Percentiles rank a stretch among this genome's conserved stretches.
These are phyloP conservation scores for Eimeria maxima DNA, from an alignment of 169 alveolate species.

Conservation along the genomic window DNA sequence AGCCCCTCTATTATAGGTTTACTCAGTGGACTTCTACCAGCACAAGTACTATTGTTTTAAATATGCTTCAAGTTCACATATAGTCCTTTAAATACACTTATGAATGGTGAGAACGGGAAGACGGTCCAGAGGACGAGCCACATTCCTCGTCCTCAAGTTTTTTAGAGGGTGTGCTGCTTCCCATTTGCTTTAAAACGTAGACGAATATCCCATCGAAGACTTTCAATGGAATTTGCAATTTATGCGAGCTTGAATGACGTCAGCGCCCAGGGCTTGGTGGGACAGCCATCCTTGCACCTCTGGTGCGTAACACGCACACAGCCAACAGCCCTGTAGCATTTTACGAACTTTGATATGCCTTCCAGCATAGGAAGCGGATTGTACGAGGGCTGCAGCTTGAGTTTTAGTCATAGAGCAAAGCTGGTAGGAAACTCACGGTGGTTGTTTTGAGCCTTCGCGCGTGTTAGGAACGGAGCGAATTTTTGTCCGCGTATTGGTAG, in stretches of 20 bases:
- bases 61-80: background rate
- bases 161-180: background rate
- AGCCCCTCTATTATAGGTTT: background rate
- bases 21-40: background rate
- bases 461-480: background rate
- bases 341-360: background rate
- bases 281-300: conserved; percentile 18
- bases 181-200: background rate
- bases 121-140: background rate
- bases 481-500: background rate
- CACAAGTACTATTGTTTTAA: background rate
- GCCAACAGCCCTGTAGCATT: conserved; percentile 63
- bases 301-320: conserved; percentile 58
- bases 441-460: background rate
- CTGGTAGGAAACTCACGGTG: background rate
- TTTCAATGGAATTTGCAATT: background rate
- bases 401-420: background rate
- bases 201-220: background rate
- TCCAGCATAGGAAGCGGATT: background rate
- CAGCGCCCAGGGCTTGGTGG: conserved; percentile 7
- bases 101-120: background rate
- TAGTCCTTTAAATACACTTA: background rate
- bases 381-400: background rate
- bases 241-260: background rate
- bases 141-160: background rate